Base-by-base conservation (phyloP, 768 basidiomycete genomes). In the Lactarius hatsudake region DNA sequence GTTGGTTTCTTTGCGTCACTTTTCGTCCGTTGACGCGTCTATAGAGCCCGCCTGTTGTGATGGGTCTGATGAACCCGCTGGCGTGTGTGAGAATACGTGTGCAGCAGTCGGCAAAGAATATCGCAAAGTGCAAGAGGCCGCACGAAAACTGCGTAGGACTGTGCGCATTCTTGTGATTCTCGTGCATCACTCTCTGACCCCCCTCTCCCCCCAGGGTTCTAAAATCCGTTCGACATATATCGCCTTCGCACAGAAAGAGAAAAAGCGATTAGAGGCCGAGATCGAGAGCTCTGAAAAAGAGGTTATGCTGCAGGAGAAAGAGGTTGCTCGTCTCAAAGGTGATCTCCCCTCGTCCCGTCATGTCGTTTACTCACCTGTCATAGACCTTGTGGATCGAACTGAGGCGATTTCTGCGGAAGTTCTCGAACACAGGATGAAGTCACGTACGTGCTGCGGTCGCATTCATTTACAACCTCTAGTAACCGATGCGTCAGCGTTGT, bases 21-120 rank as follows among this genome's bases (percentile, higher is more conserved):
- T 6, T 51, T 15, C 51, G 34, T 17, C 12, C 26, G 23, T 34
- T 38, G 26, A 71, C 77, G 51, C 79, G 57, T 26, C 5, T 13
- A 13, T 6, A 97, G 96, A 99, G 75, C 82, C 84, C 0, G 86
- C 93, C 74, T 99, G 96, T 73, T 99, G 96, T 73, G 96, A 99
- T 72, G 96, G 96, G 15, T 94, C 94, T 0, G 96, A 99, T 77
- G 97, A 99, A 78, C 83, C 81, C 30, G 77, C 84, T 12, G 94
- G 94, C 20, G 81, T 89, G 18, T 99, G 97, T 76, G 77, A 82
- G 42, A 87, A 97, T 75, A 79, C 78, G 3, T 99, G 97, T 75
- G 81, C 82, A 57, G 86, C 89, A 73, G 81, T 91, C 54, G 94
- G 95, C 1, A 84, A 86, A 65, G 85, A 73, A 38, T 86, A 91